A percentile compares a stretch with the other conserved stretches of the same genome.
phyloP scores from a whole-genome alignment of 441 rosid species.

The Pelargonium cotyledonis region DNA sequence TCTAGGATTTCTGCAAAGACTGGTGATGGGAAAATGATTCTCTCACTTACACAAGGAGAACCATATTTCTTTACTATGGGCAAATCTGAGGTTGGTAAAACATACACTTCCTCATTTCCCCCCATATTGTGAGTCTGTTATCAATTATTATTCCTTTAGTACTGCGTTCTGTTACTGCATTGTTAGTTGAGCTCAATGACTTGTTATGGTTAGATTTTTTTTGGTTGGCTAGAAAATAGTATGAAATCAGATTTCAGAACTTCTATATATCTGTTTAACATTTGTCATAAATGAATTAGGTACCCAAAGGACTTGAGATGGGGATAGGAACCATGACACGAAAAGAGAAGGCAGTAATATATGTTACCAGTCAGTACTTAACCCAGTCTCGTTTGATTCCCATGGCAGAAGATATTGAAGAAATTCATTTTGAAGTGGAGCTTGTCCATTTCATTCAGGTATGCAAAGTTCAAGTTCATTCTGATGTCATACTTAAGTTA shows the following conservation, averaged over 20 bases:
- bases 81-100: constrained; percentile 73
- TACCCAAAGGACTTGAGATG: constrained; percentile 95
- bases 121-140: constrained; percentile 8
- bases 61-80: constrained; percentile 86
- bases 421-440: constrained; percentile 92
- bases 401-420: constrained; percentile 55
- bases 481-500: constrained; percentile 1
- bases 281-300: constrained; percentile 40
- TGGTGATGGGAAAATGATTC: constrained; percentile 56
- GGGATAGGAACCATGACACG: constrained; percentile 93
- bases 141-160: not conserved
- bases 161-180: not conserved
- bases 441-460: constrained; percentile 94
- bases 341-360: constrained; percentile 84
- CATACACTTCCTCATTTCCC: not conserved
- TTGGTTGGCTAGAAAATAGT: not conserved
- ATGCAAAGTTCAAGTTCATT: constrained; percentile 6
- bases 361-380: constrained; percentile 65
- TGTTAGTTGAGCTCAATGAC: not conserved
- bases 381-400: constrained; percentile 65
- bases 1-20: constrained; percentile 82
- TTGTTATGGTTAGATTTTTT: not conserved
- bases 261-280: constrained; percentile 10
- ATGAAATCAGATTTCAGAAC: not conserved
- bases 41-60: constrained; percentile 50